These are phyloP conservation scores for Penicillium macrosclerotiorum DNA, from an alignment of 495 filamentous ascomycete species.

Conservation along the genomic window DNA sequence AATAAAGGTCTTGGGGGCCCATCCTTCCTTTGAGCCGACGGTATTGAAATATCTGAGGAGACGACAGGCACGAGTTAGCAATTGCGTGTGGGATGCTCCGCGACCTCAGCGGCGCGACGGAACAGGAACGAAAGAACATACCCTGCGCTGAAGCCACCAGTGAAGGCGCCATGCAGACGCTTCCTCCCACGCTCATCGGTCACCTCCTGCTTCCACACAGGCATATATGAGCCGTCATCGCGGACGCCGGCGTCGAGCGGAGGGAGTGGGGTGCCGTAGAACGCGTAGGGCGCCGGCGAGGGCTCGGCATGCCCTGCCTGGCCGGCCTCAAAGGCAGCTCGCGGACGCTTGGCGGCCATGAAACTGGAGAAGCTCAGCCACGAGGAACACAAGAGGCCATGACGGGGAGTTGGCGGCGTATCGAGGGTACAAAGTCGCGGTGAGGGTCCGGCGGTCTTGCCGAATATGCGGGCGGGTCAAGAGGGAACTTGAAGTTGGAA, in stretches of 20 bases:
- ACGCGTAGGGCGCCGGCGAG: slow-evolving; percentile 73
- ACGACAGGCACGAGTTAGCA: slow-evolving; percentile 6
- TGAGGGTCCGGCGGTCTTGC: no score
- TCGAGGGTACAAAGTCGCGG: no score
- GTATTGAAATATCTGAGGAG: slow-evolving; percentile 85
- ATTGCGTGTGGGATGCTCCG: neutral
- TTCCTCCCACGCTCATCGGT: slow-evolving; percentile 90
- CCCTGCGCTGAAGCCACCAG: slow-evolving; percentile 95
- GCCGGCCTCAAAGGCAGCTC: slow-evolving; percentile 75
- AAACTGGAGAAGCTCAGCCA: slow-evolving; percentile 7
- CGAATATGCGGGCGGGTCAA: no score
- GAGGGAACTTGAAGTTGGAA: no score
- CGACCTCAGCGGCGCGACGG: no score
- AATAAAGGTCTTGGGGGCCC: slow-evolving; percentile 87
- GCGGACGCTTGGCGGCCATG: slow-evolving; percentile 81
- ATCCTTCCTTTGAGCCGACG: slow-evolving; percentile 97
- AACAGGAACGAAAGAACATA: slow-evolving; percentile 41
- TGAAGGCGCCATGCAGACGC: slow-evolving; percentile 93
- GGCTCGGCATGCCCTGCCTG: slow-evolving; percentile 36
- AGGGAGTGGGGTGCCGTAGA: slow-evolving; percentile 85
- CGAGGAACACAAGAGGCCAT: no score
- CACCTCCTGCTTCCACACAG: slow-evolving; percentile 96
- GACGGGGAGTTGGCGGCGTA: no score
- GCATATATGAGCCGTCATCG: slow-evolving; percentile 92
- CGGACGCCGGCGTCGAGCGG: slow-evolving; percentile 72